phyloP scores from a whole-genome alignment of 257 asterid genomes.

The Solanum etuberosum region DNA sequence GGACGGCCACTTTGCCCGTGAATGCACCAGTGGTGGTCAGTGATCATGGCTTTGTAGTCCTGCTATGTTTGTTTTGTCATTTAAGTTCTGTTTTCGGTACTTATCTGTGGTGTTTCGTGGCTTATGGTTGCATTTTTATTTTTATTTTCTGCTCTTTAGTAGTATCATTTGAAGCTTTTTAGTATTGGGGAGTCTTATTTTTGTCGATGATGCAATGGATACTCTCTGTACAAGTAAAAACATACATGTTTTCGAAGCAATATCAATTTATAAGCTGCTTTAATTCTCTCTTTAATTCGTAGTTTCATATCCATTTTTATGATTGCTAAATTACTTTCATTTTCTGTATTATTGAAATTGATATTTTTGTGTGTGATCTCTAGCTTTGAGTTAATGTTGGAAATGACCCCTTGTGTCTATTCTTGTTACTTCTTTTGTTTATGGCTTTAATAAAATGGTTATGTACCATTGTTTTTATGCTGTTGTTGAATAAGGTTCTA shows the following conservation, averaged over 20 bases:
- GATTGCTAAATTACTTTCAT: too few relatives aligned
- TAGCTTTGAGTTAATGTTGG: not conserved
- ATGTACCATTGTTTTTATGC: not conserved
- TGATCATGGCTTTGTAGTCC: not conserved
- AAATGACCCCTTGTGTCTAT: not conserved
- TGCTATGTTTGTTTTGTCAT: not conserved
- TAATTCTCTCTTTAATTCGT: not conserved
- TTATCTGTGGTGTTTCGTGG: not conserved
- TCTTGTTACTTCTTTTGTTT: not conserved
- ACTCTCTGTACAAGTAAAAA: not conserved
- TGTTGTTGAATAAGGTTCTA: not conserved
- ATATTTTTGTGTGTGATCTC: not conserved
- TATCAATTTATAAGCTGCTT: not conserved
- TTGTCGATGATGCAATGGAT: not conserved
- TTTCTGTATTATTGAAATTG: not conserved
- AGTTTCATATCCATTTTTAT: not conserved
- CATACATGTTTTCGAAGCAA: not conserved
- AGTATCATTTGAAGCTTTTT: not conserved
- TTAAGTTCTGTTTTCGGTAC: not conserved
- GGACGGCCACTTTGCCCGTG: constrained; percentile 57
- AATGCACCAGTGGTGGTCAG: constrained; percentile 34
- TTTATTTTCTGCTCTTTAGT: not conserved
- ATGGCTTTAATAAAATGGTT: too few relatives aligned
- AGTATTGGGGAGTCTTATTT: not conserved
- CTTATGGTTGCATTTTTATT: not conserved